Conservation (phyloP, 2,329 filamentous ascomycete genomes). For the Lasiodiplodia gonubiensis region DNA sequence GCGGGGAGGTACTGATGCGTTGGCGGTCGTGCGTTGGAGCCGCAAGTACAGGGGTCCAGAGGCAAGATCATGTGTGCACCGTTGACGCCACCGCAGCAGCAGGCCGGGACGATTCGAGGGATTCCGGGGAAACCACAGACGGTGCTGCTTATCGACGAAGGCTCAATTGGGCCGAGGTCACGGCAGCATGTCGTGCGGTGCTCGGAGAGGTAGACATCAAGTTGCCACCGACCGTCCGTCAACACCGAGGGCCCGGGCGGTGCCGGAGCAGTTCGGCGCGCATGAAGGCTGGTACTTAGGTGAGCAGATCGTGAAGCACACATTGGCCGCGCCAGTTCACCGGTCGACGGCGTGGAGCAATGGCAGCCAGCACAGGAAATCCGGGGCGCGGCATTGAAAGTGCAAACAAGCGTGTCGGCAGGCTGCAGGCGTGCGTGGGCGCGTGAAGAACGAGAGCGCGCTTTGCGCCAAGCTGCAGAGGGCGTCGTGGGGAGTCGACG, state of each 20-base stretch:
- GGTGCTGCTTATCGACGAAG: neutral
- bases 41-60: slow-evolving; percentile 22
- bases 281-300: neutral
- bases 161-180: neutral
- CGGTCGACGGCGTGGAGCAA: slow-evolving; percentile 25
- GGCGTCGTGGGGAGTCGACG: neutral
- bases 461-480: slow-evolving; percentile 1
- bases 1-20: slow-evolving; percentile 18
- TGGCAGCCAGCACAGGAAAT: slow-evolving; percentile 18
- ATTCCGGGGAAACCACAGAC: neutral
- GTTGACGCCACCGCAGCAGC: slow-evolving; percentile 18
- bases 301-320: slow-evolving; percentile 16
- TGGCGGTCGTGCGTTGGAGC: slow-evolving; percentile 24
- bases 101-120: neutral
- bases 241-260: neutral
- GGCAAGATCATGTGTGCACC: slow-evolving; percentile 20
- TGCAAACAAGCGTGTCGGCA: slow-evolving; percentile 15
- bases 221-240: neutral
- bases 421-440: slow-evolving; percentile 17
- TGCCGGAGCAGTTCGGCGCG: neutral
- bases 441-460: slow-evolving; percentile 16
- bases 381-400: slow-evolving; percentile 11
- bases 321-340: slow-evolving; percentile 23
- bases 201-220: neutral
- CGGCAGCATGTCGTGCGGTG: neutral